A percentile compares a stretch with the other conserved stretches of the same genome.
Evolutionary conservation across 2,329 filamentous ascomycete genomes (phyloP).

Genomic region (Chaetomiaceae sp.): DNA sequence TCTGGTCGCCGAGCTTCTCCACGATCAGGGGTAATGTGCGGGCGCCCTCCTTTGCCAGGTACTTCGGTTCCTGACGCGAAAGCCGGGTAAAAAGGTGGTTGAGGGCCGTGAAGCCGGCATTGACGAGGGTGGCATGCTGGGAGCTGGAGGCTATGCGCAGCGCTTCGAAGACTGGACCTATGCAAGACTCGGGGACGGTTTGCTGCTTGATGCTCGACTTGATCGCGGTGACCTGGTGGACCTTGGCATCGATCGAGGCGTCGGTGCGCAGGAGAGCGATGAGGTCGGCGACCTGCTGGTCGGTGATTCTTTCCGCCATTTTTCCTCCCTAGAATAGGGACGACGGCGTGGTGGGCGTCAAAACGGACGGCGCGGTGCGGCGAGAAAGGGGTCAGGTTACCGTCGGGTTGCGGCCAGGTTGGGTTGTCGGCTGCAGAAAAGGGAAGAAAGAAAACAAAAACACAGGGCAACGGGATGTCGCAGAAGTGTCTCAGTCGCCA

Average conservation of each 20-base stretch:
- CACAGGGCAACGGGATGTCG: not conserved
- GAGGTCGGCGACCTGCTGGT: slow-evolving; percentile 40
- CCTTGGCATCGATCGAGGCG: slow-evolving; percentile 57
- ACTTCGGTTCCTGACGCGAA: slow-evolving; percentile 75
- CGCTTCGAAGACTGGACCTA: slow-evolving; percentile 75
- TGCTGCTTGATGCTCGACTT: slow-evolving; percentile 91
- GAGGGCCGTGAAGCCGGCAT: slow-evolving; percentile 81
- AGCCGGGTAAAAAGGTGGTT: slow-evolving; percentile 84
- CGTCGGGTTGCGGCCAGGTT: not conserved
- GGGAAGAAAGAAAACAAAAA: slow-evolving; percentile 24
- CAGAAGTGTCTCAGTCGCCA: not conserved
- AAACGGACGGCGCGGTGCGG: slow-evolving; percentile 1
- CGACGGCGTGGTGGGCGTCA: slow-evolving; percentile 7
- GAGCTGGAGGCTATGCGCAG: slow-evolving; percentile 70
- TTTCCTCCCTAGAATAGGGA: slow-evolving; percentile 7
- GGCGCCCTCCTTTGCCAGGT: slow-evolving; percentile 64
- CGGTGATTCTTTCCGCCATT: slow-evolving; percentile 36
- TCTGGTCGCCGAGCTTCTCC: slow-evolving; percentile 82
- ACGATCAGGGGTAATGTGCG: slow-evolving; percentile 70
- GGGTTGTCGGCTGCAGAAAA: slow-evolving; percentile 10
- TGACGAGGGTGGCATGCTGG: slow-evolving; percentile 71
- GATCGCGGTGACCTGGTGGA: slow-evolving; percentile 62
- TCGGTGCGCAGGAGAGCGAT: slow-evolving; percentile 44
- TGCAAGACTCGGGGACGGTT: slow-evolving; percentile 72
- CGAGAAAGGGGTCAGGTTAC: not conserved